These are phyloP conservation scores for Arxiozyma telluris DNA, from an alignment of 1,139 yeast species.

Conservation along the genomic window DNA sequence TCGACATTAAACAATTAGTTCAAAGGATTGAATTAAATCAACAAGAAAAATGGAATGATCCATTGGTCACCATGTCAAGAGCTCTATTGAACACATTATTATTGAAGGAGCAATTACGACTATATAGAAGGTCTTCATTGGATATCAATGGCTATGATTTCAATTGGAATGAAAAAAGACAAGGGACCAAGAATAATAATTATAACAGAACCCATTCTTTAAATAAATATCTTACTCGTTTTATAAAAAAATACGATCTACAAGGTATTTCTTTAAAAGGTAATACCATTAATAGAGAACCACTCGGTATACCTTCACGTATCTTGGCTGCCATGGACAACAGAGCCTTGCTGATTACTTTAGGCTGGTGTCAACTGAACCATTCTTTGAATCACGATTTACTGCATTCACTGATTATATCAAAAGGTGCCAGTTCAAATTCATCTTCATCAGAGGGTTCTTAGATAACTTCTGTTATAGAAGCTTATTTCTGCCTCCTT, in stretches of 20 bases:
- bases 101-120: not conserved
- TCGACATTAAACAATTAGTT: not conserved
- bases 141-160: slow-evolving; percentile 14
- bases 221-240: not conserved
- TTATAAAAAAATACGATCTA: not conserved
- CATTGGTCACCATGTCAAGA: slow-evolving; percentile 1
- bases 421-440: not conserved
- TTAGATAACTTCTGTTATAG: too few species aligned
- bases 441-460: not conserved
- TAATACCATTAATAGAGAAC: not conserved
- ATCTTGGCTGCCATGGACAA: not conserved
- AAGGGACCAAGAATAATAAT: not conserved
- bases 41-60: not conserved
- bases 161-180: slow-evolving; percentile 7
- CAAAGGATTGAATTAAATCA: not conserved
- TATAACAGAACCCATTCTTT: not conserved
- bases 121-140: slow-evolving; percentile 7
- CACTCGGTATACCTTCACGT: not conserved
- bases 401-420: not conserved
- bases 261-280: not conserved
- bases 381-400: not conserved
- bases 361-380: slow-evolving; percentile 1
- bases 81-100: not conserved
- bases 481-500: not conserved
- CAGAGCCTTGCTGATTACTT: not conserved